A percentile compares a stretch with the other conserved stretches of the same genome.
Evolutionary conservation across 139 green algal genomes (phyloP).

Genomic region (Volvox reticuliferus): DNA sequence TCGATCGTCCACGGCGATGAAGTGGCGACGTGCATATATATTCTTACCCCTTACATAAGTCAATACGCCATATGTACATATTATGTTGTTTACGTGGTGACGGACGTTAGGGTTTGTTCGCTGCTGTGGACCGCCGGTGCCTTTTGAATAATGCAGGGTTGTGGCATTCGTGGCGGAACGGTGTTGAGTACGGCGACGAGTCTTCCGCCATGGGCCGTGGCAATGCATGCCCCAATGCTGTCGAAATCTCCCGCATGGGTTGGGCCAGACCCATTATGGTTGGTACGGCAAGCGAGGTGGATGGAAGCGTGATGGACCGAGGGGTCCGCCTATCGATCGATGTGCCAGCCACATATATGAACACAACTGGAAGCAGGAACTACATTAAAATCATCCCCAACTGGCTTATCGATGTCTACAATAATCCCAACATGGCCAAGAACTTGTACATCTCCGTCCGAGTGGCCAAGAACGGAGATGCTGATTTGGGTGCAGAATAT

Average conservation of each 20-base stretch:
- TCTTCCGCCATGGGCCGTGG: not conserved
- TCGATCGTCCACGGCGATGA: not conserved
- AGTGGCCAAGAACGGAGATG: conserved; percentile 2
- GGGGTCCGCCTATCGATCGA: not conserved
- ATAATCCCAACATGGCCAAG: not conserved
- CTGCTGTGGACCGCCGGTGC: not conserved
- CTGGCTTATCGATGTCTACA: not conserved
- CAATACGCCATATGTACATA: not conserved
- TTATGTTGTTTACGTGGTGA: not conserved
- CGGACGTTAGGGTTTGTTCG: not conserved
- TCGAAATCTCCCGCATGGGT: not conserved
- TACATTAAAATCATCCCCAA: not conserved
- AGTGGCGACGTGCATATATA: not conserved
- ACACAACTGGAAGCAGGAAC: not conserved
- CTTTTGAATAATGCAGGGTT: not conserved
- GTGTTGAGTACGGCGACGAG: not conserved
- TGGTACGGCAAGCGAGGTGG: not conserved
- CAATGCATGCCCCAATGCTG: not conserved
- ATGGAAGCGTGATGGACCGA: not conserved
- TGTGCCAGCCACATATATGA: conserved; percentile 31
- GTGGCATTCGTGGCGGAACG: conserved; percentile 11
- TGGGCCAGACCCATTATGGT: not conserved
- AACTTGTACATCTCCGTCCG: conserved; percentile 23
- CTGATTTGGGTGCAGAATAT: not conserved
- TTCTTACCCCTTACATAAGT: not conserved